Evolutionary conservation across 805 yeast species (phyloP), one percentile per base, ranked within the genome.

Genomic region (Wickerhamiella cacticola): DNA sequence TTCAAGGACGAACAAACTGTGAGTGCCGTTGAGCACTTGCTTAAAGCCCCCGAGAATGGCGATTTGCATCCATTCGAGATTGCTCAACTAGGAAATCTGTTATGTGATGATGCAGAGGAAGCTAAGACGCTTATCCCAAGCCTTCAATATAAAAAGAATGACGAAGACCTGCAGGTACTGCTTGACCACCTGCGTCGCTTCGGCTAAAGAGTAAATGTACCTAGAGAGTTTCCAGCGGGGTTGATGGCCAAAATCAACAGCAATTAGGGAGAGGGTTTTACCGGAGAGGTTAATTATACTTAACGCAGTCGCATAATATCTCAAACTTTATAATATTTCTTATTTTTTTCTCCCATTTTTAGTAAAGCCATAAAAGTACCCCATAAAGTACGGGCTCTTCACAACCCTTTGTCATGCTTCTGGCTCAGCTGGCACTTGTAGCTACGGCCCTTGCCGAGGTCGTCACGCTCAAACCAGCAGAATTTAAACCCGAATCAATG

Each of bases 31-130:
- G 96, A 89, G 61, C 84, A 82, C 56, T 68, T 92, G 53, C 71
- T 92, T 59, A 79, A 77, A 52, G 68, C 80, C 23, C 77, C 81
- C 43, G 94, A 84, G 54, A 81, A 80, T 58, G 68, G 75, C 36
- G 80, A 78, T 23, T 66, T 92, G 57, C 98, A 92, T 68, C 97
- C 98, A 1, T 92, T 92, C 63, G 98, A 92, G 67, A 71, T 85
- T 48, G 95, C 97, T 1, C 97, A 92, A 65, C 68, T 82, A 52
- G 79, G 94, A 0, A 84, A 94, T 3, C 71, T 89, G 52, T 82
- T 92, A 25, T 88, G 96, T 66, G 98, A 89, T 60, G 96, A 89
- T 53, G 87, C 94, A 5, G 98, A 84, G 60, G 98, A 92, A 69
- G 97, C 97, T 31, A 85, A 85, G 66, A 84, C 96, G 15, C 71